Percentiles rank a stretch among this genome's conserved stretches.
Conservation (phyloP, 257 asterid species). For the Rauvolfia tetraphylla region DNA sequence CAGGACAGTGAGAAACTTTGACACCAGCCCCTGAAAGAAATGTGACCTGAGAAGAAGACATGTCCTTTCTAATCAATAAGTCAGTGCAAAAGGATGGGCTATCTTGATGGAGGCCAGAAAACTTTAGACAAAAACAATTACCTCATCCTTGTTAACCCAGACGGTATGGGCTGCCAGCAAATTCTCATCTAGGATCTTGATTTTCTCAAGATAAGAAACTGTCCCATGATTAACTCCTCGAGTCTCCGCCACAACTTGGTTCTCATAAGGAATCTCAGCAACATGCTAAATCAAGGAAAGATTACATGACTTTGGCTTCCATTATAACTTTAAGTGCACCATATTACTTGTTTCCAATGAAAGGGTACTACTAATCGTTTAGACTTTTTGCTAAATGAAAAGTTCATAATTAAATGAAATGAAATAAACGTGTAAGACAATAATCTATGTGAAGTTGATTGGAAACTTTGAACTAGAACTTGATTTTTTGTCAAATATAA, state of each 20-base stretch:
- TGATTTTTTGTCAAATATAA: neutral
- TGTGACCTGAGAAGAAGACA: conserved; percentile 41
- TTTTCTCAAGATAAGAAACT: conserved; percentile 60
- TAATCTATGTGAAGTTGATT: neutral
- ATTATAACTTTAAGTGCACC: neutral
- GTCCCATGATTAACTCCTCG: conserved; percentile 71
- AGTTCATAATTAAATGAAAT: neutral
- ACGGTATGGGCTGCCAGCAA: conserved; percentile 82
- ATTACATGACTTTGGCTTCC: neutral
- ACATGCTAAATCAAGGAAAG: conserved; percentile 46
- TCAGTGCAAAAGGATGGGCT: neutral
- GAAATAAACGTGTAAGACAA: neutral
- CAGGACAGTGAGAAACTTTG: conserved; percentile 85
- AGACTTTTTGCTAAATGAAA: neutral
- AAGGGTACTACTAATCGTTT: neutral
- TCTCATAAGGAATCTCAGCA: conserved; percentile 80
- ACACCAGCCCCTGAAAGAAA: conserved; percentile 57
- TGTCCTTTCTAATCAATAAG: neutral
- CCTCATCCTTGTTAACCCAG: conserved; percentile 74
- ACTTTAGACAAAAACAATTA: conserved; percentile 1
- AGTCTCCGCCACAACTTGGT: conserved; percentile 51
- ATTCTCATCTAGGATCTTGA: conserved; percentile 50
- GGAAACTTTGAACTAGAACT: neutral
- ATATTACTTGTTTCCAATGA: neutral
- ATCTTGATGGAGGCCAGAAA: neutral